phyloP scores from a whole-genome alignment of 305 asterid species.

The Solanum chacoense region DNA sequence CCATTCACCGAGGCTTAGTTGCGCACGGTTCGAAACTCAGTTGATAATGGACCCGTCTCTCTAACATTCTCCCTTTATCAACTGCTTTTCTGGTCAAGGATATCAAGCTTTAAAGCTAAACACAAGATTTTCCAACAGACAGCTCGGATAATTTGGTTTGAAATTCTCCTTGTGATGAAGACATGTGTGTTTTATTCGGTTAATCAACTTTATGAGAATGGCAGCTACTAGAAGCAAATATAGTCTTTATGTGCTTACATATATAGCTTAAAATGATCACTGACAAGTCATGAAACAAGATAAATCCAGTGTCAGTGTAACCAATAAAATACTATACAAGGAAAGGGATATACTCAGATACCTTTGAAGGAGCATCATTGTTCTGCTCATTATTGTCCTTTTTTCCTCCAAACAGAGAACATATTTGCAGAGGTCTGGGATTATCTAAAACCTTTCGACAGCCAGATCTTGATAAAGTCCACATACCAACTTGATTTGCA shows the following conservation, averaged over 20 bases:
- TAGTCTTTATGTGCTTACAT: background rate
- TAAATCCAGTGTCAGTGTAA: background rate
- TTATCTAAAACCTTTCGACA: constrained; percentile 24
- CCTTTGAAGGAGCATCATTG: constrained; percentile 64
- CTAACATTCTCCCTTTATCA: background rate
- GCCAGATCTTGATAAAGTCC: constrained; percentile 24
- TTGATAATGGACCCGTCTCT: background rate
- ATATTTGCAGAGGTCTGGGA: constrained; percentile 42
- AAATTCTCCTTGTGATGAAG: background rate
- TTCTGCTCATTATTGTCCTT: constrained; percentile 54
- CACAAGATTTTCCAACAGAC: background rate
- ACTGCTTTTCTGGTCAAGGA: background rate
- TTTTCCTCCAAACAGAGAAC: constrained; percentile 78
- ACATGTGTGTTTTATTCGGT: background rate
- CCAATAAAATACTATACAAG: background rate
- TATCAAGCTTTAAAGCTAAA: background rate
- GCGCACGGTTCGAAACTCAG: background rate
- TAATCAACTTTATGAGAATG: background rate
- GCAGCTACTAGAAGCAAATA: background rate
- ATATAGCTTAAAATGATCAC: background rate
- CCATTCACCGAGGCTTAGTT: background rate
- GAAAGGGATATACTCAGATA: constrained; percentile 6
- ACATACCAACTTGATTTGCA: constrained; percentile 23
- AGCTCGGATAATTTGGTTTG: background rate
- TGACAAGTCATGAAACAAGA: background rate